These are phyloP conservation scores for Candida glucosophila DNA, from an alignment of 1,139 yeast genomes.

Conservation along the genomic window DNA sequence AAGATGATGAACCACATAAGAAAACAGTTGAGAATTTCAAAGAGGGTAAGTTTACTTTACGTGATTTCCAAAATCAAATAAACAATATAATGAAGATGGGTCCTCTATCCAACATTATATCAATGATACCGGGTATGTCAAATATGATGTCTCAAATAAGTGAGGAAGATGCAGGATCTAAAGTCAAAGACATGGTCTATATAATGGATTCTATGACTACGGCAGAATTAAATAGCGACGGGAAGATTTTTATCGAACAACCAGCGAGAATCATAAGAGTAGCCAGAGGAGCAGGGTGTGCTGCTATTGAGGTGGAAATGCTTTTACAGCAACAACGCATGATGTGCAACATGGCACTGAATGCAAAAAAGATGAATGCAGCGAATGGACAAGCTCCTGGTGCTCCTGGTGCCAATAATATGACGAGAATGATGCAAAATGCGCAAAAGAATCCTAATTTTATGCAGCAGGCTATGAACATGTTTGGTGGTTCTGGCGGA, in stretches of 20 bases:
- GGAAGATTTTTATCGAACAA: conserved; percentile 67
- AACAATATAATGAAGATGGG: conserved; percentile 95
- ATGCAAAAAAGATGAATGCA: conserved; percentile 42
- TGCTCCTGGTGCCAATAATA: conserved; percentile 26
- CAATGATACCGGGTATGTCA: conserved; percentile 92
- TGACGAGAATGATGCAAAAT: conserved; percentile 41
- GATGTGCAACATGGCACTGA: conserved; percentile 91
- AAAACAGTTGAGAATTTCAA: conserved; percentile 89
- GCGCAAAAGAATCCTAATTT: conserved; percentile 44
- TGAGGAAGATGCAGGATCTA: conserved; percentile 79
- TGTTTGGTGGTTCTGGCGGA: conserved; percentile 54
- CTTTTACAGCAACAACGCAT: conserved; percentile 84
- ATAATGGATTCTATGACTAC: conserved; percentile 96
- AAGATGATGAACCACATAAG: conserved; percentile 58
- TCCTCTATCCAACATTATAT: conserved; percentile 84
- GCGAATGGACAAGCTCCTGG: conserved; percentile 42
- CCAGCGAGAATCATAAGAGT: conserved; percentile 85
- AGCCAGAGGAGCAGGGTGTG: conserved; percentile 93
- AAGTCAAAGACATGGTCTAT: conserved; percentile 82
- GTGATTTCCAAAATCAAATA: conserved; percentile 93
- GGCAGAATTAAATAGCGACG: conserved; percentile 86
- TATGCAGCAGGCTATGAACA: conserved; percentile 46
- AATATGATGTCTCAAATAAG: conserved; percentile 80
- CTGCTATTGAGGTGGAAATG: conserved; percentile 90
- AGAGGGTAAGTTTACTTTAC: conserved; percentile 88